Conservation (phyloP, 176 grass and related monocot genomes). For the Microstegium vimineum region DNA sequence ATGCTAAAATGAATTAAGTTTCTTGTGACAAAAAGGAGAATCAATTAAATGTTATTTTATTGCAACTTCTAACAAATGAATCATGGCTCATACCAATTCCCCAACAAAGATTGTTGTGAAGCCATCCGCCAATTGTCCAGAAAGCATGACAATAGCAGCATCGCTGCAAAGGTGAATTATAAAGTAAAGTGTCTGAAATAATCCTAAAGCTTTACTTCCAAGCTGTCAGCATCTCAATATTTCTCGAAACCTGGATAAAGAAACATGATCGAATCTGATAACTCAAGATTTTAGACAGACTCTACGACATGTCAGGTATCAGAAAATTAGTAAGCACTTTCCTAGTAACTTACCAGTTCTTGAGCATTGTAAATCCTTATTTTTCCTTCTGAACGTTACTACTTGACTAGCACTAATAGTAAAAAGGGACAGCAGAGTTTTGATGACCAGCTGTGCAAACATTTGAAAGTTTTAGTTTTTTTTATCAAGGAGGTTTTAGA, state of each 20-base stretch:
- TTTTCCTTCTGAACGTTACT: constrained; percentile 9
- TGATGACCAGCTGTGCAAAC: neutral
- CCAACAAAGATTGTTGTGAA: constrained; percentile 92
- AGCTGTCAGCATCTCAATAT: constrained; percentile 5
- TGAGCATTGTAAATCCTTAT: neutral
- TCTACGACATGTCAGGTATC: neutral
- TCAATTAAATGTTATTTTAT: neutral
- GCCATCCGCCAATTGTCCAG: constrained; percentile 93
- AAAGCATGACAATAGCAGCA: constrained; percentile 96
- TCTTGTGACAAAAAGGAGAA: constrained; percentile 4
- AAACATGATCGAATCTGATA: neutral
- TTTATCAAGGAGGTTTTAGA: neutral
- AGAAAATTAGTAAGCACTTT: neutral
- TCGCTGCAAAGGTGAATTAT: constrained; percentile 53
- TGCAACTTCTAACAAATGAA: neutral
- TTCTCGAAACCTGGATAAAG: neutral
- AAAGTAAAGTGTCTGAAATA: constrained; percentile 23
- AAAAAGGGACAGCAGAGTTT: neutral
- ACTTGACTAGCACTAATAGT: neutral
- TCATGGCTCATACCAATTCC: constrained; percentile 61
- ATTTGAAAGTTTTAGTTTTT: neutral
- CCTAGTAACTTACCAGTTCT: neutral
- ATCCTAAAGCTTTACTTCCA: neutral
- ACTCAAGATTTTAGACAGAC: neutral
- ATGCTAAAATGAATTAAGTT: neutral